Evolutionary conservation across 208 protist genomes (phyloP), one percentile per base, ranked within the genome.

Genomic region (Leishmania lainsoni): DNA sequence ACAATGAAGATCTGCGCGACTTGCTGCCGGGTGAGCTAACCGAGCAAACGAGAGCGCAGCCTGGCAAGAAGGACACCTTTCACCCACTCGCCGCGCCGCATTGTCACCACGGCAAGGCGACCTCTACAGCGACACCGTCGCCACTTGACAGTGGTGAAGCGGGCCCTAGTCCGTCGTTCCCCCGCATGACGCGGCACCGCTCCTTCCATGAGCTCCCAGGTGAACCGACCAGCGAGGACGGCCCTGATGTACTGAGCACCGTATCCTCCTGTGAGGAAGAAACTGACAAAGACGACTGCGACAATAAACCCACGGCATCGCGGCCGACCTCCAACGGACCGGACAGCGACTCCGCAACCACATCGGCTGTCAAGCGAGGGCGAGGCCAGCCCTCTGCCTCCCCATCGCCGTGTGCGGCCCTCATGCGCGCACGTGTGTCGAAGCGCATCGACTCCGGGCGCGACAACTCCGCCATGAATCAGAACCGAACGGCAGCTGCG

Each of bases 1-100:
- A 97, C 86, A 92, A 95, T 66, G 90, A 95, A 76, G 87, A 97
- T 48, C 75, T 97, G 76, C 85, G 85, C 39, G 93, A 97, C 79
- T 78, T 97, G 66, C 66, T 97, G 52, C 79, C 90, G 12, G 45
- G 76, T 0, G 51, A 65, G 1, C 3, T 87, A n/a, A 29, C 42
- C 4, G 4, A 61, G 29, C 9, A 65, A 14, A 22, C n/a, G 22
- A 35, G 2, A 20, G 35, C 51, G 14, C 42, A 22, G 56, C 63
- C 66, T 26, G 32, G 51, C 17, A 74, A 66, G 80, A 74, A 66
- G 80, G 78, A 39, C 17, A 42, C 9, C 69, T 20, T 66, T 61
- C 65, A 63, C n/a, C 39, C 77, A 49, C n/a, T 22, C 4, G n/a
- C 8, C 39, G 75, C 51, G 42, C 6, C 68, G 22, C 39, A 26